Evolutionary conservation across 345 rosid genomes (phyloP), one percentile per base, ranked within the genome.

Genomic region (Syzygium oleosum): DNA sequence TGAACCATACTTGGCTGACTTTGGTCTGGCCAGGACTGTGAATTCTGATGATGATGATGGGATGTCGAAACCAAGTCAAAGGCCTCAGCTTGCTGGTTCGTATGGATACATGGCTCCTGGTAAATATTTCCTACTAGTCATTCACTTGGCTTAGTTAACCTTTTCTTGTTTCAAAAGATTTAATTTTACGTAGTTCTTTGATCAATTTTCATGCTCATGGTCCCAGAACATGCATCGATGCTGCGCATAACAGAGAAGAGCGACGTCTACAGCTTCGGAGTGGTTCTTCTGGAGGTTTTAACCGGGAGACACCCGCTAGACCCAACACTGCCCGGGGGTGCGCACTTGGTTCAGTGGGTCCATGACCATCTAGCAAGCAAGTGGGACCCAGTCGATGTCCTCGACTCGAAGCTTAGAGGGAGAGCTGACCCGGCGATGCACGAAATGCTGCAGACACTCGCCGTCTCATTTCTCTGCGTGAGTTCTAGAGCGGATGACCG

Each of bases 61-160:
- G 63, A 87, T 87, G 21, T 89, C 92, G 10, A 93, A 91, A 90
- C 91, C 91, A 22, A 90, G 90, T 88, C 95, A 89, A 85, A 94
- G 93, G 87, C 96, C 96, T 84, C 95, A 93, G n/a, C 92, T 96
- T 49, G 98, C 97, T 49, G 99, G 99, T 85, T 97, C 99, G 85
- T 97, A 97, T 53, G 99, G 99, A 85, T 97, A 97, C 90, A 97
- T 97, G 98, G 99, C 98, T 89, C 99, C 99, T 89, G 99, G 99
- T 96, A 92, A 52, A 19, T 85, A 86, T 86, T 29, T 63, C 23
- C 55, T 65, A n/a, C 79, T 22, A 51, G 27, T 61, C 52, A 13
- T 84, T 43, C 25, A 59, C 65, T 87, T 41, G 7, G 41, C 34
- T 51, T 59, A 3, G 29, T 49, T 34, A 27, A 59, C 29, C 51